These are phyloP conservation scores for Apiospora sp. DNA, from an alignment of 2,329 filamentous ascomycete genomes.

Conservation along the genomic window DNA sequence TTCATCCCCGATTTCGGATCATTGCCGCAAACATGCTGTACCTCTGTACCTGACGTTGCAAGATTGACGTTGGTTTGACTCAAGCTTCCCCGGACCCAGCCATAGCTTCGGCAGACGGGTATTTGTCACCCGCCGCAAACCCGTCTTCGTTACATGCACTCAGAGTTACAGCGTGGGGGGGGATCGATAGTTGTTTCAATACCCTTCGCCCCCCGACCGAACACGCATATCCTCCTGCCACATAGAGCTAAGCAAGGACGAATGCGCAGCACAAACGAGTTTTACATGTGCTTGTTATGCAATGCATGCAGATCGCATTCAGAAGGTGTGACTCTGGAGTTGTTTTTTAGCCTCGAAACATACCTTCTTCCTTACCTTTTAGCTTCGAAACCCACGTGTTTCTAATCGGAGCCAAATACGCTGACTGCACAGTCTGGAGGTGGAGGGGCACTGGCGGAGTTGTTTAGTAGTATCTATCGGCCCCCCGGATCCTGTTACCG, in stretches of 20 bases:
- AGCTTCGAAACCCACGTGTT: not conserved
- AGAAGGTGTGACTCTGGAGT: not conserved
- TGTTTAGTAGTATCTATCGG: not conserved
- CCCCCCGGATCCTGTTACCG: not conserved
- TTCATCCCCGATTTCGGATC: conserved; percentile 10
- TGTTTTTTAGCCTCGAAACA: not conserved
- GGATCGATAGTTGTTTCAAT: conserved; percentile 1
- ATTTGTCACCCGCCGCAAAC: conserved; percentile 5
- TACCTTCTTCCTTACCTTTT: not conserved
- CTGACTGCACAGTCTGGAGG: not conserved
- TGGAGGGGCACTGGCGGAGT: not conserved
- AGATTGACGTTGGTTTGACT: not conserved
- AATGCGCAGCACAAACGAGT: not conserved
- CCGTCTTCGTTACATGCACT: not conserved
- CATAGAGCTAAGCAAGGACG: conserved; percentile 1
- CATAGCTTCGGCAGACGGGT: not conserved
- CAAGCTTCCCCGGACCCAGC: conserved; percentile 16
- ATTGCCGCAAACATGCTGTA: conserved; percentile 4
- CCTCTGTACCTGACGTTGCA: conserved; percentile 5
- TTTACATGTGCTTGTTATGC: not conserved
- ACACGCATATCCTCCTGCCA: conserved; percentile 8
- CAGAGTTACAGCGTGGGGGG: not conserved
- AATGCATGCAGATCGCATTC: conserved; percentile 1
- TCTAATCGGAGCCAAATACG: not conserved
- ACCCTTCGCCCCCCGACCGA: not conserved